Evolutionary conservation across 2,329 filamentous ascomycete species (phyloP).

Genomic region (Ceratocystis variospora): DNA sequence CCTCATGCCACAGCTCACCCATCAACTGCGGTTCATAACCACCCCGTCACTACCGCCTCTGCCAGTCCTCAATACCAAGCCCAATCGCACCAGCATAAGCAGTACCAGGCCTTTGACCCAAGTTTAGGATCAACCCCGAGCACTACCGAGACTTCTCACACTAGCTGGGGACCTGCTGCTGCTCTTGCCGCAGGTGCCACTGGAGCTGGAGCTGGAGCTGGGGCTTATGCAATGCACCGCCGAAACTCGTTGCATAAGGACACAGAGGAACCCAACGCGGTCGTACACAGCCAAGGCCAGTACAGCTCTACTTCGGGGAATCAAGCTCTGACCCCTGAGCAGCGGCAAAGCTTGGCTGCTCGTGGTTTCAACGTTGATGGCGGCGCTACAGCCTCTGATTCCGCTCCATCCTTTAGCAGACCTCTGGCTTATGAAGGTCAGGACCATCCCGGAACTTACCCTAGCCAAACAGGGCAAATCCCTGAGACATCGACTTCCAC

Average conservation of each 20-base stretch:
- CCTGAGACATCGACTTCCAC: neutral
- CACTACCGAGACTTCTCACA: neutral
- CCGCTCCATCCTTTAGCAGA: neutral
- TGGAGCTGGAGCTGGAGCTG: constrained; percentile 8
- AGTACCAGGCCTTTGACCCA: constrained; percentile 3
- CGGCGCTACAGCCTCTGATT: neutral
- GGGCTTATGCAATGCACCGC: constrained; percentile 3
- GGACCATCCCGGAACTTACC: neutral
- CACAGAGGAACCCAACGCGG: neutral
- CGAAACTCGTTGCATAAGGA: constrained; percentile 5
- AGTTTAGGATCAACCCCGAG: neutral
- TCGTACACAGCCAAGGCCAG: neutral
- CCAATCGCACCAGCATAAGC: neutral
- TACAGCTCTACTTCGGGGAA: neutral
- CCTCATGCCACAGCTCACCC: constrained; percentile 4
- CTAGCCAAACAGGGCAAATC: neutral
- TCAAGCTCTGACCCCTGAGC: neutral
- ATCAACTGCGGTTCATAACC: neutral
- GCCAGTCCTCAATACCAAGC: neutral
- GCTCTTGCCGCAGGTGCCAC: neutral
- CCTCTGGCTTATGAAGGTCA: neutral
- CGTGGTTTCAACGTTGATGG: constrained; percentile 3
- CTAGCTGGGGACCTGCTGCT: neutral
- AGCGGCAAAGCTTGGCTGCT: constrained; percentile 8
- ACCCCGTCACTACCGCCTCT: neutral